Evolutionary conservation across 2,329 filamentous ascomycete genomes (phyloP).

Genomic region (Raffaelea arxii): DNA sequence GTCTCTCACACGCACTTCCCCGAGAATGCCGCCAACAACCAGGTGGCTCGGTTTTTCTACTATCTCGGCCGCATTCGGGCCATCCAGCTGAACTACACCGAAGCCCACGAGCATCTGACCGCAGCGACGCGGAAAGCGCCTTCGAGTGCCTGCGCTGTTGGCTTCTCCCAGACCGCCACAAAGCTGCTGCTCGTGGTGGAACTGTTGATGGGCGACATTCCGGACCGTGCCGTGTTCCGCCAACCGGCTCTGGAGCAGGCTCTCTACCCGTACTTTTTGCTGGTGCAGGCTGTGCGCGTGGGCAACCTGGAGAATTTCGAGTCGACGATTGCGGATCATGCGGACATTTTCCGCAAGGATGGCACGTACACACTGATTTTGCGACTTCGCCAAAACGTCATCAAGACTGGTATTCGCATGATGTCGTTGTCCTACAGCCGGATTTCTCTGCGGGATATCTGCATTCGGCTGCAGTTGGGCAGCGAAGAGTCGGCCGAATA

Average conservation of each 20-base stretch:
- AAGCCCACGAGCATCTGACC: slow-evolving; percentile 88
- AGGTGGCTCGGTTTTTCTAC: slow-evolving; percentile 94
- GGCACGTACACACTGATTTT: slow-evolving; percentile 93
- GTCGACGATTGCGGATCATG: slow-evolving; percentile 71
- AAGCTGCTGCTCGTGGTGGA: slow-evolving; percentile 97
- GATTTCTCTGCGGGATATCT: slow-evolving; percentile 94
- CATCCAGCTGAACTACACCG: slow-evolving; percentile 93
- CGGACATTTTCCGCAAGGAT: slow-evolving; percentile 80
- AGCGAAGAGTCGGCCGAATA: slow-evolving; percentile 98
- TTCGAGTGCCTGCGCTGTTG: slow-evolving; percentile 76
- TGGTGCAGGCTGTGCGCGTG: slow-evolving; percentile 93
- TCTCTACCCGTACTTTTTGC: slow-evolving; percentile 83
- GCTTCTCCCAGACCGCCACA: slow-evolving; percentile 91
- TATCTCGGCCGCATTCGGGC: slow-evolving; percentile 94
- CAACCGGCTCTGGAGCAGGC: slow-evolving; percentile 78
- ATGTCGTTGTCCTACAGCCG: slow-evolving; percentile 97
- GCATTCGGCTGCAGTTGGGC: slow-evolving; percentile 83
- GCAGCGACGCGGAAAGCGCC: slow-evolving; percentile 93
- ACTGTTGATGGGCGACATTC: slow-evolving; percentile 96
- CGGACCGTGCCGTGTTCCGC: slow-evolving; percentile 88
- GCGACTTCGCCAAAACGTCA: slow-evolving; percentile 93
- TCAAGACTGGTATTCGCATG: slow-evolving; percentile 98
- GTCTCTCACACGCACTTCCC: slow-evolving; percentile 96
- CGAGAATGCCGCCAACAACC: slow-evolving; percentile 89
- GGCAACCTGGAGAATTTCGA: slow-evolving; percentile 92